Evolutionary conservation across 805 yeast genomes (phyloP).

Genomic region (Wickerhamomyces rabaulensis): DNA sequence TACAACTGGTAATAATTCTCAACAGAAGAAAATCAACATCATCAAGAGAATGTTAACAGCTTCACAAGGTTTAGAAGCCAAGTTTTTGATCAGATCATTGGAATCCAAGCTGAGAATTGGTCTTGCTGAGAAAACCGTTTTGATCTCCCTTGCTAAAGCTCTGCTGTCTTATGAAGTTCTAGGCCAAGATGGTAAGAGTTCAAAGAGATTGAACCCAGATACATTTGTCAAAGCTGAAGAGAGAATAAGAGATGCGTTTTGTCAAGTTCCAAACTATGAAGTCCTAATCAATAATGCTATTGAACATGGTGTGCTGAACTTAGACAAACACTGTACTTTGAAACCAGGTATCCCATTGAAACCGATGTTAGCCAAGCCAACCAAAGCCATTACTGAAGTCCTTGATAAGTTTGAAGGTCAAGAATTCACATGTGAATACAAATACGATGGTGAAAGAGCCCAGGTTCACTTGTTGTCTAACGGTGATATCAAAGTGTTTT

Average conservation of each 20-base stretch:
- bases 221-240: slow-evolving; percentile 64
- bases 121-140: slow-evolving; percentile 88
- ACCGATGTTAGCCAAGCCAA: slow-evolving; percentile 98
- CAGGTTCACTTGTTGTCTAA: slow-evolving; percentile 74
- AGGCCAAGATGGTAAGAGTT: slow-evolving; percentile 37
- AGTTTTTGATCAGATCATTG: slow-evolving; percentile 79
- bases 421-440: slow-evolving; percentile 91
- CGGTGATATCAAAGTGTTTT: slow-evolving; percentile 72
- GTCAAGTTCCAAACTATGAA: slow-evolving; percentile 88
- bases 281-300: slow-evolving; percentile 62
- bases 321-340: slow-evolving; percentile 64
- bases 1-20: slow-evolving; percentile 76
- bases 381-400: slow-evolving; percentile 88
- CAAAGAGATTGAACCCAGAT: slow-evolving; percentile 34
- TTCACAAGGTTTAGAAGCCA: slow-evolving; percentile 83
- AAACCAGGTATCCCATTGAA: slow-evolving; percentile 93
- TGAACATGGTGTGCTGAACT: slow-evolving; percentile 59
- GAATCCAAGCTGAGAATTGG: slow-evolving; percentile 94
- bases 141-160: slow-evolving; percentile 81
- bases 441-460: slow-evolving; percentile 97
- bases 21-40: slow-evolving; percentile 65
- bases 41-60: slow-evolving; percentile 84
- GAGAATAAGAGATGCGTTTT: slow-evolving; percentile 75
- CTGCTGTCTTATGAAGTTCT: slow-evolving; percentile 41
- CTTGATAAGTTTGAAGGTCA: slow-evolving; percentile 82